Percentiles rank a stretch among this genome's conserved stretches.
Evolutionary conservation across 768 basidiomycete genomes (phyloP).

Genomic region (Termitomyces sp.): DNA sequence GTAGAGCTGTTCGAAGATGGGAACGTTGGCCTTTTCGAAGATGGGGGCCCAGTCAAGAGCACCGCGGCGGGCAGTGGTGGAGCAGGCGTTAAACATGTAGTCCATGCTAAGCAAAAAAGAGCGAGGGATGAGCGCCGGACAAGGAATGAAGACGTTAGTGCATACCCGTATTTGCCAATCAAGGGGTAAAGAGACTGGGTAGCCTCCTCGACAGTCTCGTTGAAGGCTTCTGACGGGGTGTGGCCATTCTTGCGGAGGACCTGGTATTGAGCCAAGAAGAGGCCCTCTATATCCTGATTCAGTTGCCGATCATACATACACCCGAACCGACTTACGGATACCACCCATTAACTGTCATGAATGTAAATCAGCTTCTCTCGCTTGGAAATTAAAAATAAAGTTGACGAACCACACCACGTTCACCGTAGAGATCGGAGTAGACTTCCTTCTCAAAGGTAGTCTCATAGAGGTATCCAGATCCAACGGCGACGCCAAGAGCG

Average conservation of each 20-base stretch:
- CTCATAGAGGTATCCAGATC: constrained; percentile 98
- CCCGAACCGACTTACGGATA: constrained; percentile 60
- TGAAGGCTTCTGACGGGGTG: constrained; percentile 97
- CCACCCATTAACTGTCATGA: constrained; percentile 84
- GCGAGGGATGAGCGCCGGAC: not conserved
- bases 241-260: constrained; percentile 96
- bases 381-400: not conserved
- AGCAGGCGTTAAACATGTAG: constrained; percentile 99
- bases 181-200: constrained; percentile 97
- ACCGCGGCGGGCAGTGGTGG: constrained; percentile 97
- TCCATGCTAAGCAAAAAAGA: constrained; percentile 75
- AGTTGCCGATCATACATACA: not conserved
- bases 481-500: constrained; percentile 90
- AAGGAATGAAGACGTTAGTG: not conserved
- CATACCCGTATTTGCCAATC: constrained; percentile 90
- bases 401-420: constrained; percentile 93
- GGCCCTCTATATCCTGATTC: constrained; percentile 61
- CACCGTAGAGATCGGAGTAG: constrained; percentile 98
- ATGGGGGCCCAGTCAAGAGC: constrained; percentile 99
- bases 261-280: constrained; percentile 99
- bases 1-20: constrained; percentile 94
- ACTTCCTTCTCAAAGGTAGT: constrained; percentile 99
- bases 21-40: constrained; percentile 91
- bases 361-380: constrained; percentile 5
- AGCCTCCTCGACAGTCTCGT: constrained; percentile 99